Percentiles rank a stretch among this genome's conserved stretches.
These are phyloP conservation scores for Zygnema circumcarinatum DNA, from an alignment of 139 green algal genomes.

Conservation along the genomic window DNA sequence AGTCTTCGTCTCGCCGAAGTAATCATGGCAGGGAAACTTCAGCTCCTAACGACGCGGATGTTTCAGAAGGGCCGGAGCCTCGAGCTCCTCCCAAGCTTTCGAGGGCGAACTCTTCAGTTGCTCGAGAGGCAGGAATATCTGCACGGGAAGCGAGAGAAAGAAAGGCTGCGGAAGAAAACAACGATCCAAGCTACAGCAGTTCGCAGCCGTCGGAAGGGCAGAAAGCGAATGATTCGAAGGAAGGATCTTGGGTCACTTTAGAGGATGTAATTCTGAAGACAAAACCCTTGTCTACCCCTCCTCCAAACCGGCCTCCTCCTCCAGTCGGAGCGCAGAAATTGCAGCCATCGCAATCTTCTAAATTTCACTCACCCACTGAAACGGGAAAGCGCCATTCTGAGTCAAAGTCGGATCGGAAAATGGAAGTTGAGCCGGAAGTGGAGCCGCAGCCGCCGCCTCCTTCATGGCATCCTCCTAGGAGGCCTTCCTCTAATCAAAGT, in stretches of 20 bases:
- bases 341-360: background rate
- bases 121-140: background rate
- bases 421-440: background rate
- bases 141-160: background rate
- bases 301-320: constrained; percentile 23
- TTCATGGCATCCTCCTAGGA: background rate
- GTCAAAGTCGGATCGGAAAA: constrained; percentile 3
- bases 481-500: background rate
- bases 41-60: background rate
- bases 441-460: constrained; percentile 5
- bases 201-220: background rate
- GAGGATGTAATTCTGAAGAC: constrained; percentile 34
- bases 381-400: background rate
- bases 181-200: background rate
- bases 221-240: background rate
- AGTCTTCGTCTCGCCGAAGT: background rate
- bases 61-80: background rate
- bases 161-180: background rate
- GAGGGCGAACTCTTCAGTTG: background rate
- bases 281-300: constrained; percentile 14
- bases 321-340: constrained; percentile 8
- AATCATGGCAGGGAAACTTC: background rate
- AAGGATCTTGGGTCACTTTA: constrained; percentile 13
- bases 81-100: background rate
- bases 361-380: background rate